phyloP scores from a whole-genome alignment of 805 yeast genomes.

The Clavispora fructus region DNA sequence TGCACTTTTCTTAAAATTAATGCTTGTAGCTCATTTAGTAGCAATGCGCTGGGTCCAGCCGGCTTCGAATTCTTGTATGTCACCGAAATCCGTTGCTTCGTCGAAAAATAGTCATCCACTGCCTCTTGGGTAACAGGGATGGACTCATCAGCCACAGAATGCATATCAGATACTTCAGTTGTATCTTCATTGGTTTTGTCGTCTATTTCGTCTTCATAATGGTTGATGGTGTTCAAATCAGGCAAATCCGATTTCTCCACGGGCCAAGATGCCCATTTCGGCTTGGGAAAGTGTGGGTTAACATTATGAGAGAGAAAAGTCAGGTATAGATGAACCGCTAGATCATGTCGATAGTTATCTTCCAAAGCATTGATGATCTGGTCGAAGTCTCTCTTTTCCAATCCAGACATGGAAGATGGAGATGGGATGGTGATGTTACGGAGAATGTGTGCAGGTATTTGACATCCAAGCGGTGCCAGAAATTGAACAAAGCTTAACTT shows the following conservation, averaged over 20 bases:
- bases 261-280: slow-evolving; percentile 62
- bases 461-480: too few species aligned
- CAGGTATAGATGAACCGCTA: slow-evolving; percentile 63
- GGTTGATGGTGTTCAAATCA: background rate
- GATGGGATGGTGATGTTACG: background rate
- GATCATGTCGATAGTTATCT: slow-evolving; percentile 46
- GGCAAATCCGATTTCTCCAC: slow-evolving; percentile 9
- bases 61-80: background rate
- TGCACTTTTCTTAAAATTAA: background rate
- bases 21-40: slow-evolving; percentile 14
- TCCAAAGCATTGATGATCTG: slow-evolving; percentile 33
- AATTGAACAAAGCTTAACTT: too few species aligned
- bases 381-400: background rate
- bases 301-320: slow-evolving; percentile 40
- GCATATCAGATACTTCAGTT: background rate
- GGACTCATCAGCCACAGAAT: background rate
- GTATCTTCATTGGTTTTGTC: background rate
- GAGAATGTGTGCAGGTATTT: background rate
- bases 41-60: background rate
- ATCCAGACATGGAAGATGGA: background rate
- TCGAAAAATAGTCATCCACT: background rate
- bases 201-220: background rate
- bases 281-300: slow-evolving; percentile 31
- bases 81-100: background rate
- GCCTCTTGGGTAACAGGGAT: background rate